Base-by-base conservation (phyloP, 75 land plant species). In the Chamaecyparis obtusa region DNA sequence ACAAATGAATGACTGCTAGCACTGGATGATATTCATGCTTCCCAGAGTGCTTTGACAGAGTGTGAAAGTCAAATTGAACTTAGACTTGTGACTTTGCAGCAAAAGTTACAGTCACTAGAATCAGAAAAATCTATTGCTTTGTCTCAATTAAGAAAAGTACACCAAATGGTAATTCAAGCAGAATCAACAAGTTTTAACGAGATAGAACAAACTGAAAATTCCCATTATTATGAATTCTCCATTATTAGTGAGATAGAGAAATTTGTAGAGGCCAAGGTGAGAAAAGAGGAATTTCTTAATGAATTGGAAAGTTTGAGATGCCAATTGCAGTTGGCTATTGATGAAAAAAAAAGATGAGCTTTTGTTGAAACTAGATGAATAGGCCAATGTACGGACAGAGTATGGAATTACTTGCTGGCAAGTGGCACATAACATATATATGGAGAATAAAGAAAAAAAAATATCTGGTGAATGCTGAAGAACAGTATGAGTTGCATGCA, bases 301-400 rank as follows among this genome's bases (percentile, higher is more conserved):
- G 71, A 67, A 33, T 39, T 90, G 17, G 92, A 89, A 83, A 83
- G 32, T 85, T 9, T 91, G 35, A 88, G 87, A 86, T 89, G 82
- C 76, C 91, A 92, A 0, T 69, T 95, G 15, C 90, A 89, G 79
- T 41, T 92, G 30, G 48, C 88, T 64, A 75, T 43, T 72, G 64
- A 91, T 54, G 54, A 86, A 19, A 89, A n/a, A n/a, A n/a, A n/a
- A 88, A 54, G 95, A 92, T 79, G 48, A 64, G n/a, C 89, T 88
- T 82, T 36, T 76, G 48, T 30, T 91, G 87, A 88, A 90, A 43
- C 82, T 92, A 32, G 32, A 76, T 72, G 94, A 92, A 69, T 86
- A 91, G 76, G 69, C 79, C 39, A 49, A 89, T 55, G 33, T 87
- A 24, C 88, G 88, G 85, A n/a, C 39, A 46, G 91, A 84, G 30